A percentile compares a stretch with the other conserved stretches of the same genome.
phyloP scores from a whole-genome alignment of 2,329 filamentous ascomycete species.

The Pochonia chlamydosporia region DNA sequence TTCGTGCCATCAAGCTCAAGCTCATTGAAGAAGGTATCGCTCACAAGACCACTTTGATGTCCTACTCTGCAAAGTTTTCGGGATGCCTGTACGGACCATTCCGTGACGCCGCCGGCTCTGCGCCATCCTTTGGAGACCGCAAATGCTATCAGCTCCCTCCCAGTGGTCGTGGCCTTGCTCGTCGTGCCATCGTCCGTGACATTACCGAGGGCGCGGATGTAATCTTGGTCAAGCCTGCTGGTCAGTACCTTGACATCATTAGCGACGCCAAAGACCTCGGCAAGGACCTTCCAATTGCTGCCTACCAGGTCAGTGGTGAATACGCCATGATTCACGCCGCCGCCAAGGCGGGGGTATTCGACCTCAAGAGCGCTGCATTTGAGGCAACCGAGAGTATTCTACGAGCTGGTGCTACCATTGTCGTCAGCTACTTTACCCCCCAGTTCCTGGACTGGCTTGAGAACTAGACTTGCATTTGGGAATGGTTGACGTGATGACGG shows the following conservation, averaged over 20 bases:
- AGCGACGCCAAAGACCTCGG: constrained; percentile 94
- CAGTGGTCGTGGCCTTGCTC: constrained; percentile 83
- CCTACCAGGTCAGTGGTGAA: constrained; percentile 96
- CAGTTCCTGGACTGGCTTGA: constrained; percentile 66
- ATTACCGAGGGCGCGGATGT: constrained; percentile 93
- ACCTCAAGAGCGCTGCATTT: constrained; percentile 89
- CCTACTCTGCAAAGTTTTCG: constrained; percentile 95
- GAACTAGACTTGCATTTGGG: constrained; percentile 27
- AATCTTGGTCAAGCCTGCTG: constrained; percentile 98
- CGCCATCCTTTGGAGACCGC: constrained; percentile 87
- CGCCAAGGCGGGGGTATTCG: constrained; percentile 93
- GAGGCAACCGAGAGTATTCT: constrained; percentile 92
- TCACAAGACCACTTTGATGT: constrained; percentile 91
- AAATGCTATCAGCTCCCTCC: constrained; percentile 96
- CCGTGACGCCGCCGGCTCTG: constrained; percentile 88
- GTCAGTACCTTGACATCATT: constrained; percentile 95
- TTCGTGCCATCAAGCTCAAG: constrained; percentile 96
- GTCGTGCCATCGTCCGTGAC: constrained; percentile 83
- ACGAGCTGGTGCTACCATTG: constrained; percentile 85
- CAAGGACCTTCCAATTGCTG: constrained; percentile 84
- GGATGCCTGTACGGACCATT: constrained; percentile 96
- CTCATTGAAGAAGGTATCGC: constrained; percentile 91
- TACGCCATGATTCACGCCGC: constrained; percentile 97
- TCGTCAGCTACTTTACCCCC: constrained; percentile 91
- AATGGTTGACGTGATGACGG: no score